Percentiles rank a stretch among this genome's conserved stretches.
phyloP scores from a whole-genome alignment of 495 filamentous ascomycete species.

The Hyaloscypha hepaticicola region DNA sequence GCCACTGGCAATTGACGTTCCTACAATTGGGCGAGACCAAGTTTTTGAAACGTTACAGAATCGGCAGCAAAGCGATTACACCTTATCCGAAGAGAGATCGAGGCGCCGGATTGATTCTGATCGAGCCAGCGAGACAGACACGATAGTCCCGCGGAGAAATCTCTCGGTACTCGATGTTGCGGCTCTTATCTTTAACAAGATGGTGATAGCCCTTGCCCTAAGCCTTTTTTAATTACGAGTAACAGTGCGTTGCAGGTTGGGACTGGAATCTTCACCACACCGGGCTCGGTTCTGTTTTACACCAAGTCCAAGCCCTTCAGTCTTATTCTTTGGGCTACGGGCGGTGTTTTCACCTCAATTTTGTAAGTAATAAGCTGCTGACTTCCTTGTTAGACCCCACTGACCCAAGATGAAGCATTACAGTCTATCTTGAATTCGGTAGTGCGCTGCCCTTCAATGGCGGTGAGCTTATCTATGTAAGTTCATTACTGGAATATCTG shows the following conservation, averaged over 20 bases:
- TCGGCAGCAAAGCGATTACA: not conserved
- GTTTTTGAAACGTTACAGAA: not conserved
- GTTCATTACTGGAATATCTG: not conserved
- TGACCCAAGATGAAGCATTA: not conserved
- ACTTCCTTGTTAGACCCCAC: not conserved
- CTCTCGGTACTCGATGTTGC: not conserved
- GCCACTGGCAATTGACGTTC: not conserved
- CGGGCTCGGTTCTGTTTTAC: not conserved
- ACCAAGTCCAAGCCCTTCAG: not conserved
- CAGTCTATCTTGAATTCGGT: not conserved
- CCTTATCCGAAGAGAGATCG: not conserved
- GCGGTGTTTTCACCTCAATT: not conserved
- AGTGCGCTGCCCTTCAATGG: slow-evolving; percentile 1
- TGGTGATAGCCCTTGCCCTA: not conserved
- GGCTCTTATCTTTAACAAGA: not conserved
- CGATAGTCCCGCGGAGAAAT: not conserved
- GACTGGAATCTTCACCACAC: not conserved
- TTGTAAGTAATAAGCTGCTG: not conserved
- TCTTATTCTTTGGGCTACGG: not conserved
- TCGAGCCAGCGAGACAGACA: not conserved
- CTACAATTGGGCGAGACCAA: not conserved
- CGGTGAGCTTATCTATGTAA: slow-evolving; percentile 1
- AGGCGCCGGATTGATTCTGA: not conserved
- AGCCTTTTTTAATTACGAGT: not conserved
- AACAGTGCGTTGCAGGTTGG: not conserved